A percentile compares a stretch with the other conserved stretches of the same genome.
phyloP scores from a whole-genome alignment of 2,329 filamentous ascomycete species.

The Colletotrichum shisoi region DNA sequence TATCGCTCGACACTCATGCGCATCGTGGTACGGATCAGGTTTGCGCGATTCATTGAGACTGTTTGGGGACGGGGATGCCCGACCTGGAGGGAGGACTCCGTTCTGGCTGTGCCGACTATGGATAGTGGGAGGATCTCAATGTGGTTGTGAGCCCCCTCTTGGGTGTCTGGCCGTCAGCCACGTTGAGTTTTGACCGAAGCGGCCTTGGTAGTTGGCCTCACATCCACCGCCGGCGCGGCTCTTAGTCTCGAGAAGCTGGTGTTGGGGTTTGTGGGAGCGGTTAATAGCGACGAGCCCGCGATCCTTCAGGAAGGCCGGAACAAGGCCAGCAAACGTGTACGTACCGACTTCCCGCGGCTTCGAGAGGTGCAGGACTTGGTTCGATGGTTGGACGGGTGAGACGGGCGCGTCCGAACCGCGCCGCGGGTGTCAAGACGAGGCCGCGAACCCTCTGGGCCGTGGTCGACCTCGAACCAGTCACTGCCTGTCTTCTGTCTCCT shows the following conservation, averaged over 20 bases:
- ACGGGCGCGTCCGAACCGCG: constrained; percentile 36
- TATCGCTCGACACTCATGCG: constrained; percentile 31
- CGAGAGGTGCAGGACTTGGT: constrained; percentile 29
- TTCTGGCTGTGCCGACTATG: constrained; percentile 25
- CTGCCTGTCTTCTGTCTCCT: neutral
- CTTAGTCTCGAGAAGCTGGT: constrained; percentile 9
- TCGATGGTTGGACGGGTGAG: constrained; percentile 29
- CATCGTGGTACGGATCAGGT: constrained; percentile 25
- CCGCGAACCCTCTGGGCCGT: constrained; percentile 29
- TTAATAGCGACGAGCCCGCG: constrained; percentile 2
- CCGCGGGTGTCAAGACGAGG: constrained; percentile 32
- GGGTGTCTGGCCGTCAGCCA: constrained; percentile 5
- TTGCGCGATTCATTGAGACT: constrained; percentile 33
- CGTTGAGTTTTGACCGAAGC: constrained; percentile 7
- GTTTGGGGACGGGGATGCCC: constrained; percentile 32
- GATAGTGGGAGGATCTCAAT: neutral
- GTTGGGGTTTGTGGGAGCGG: constrained; percentile 15
- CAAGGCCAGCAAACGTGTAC: constrained; percentile 3
- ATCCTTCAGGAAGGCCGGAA: constrained; percentile 29
- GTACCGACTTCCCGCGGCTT: constrained; percentile 2
- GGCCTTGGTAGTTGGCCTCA: constrained; percentile 8
- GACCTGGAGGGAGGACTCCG: constrained; percentile 11
- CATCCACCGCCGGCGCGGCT: neutral
- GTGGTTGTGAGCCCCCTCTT: neutral
- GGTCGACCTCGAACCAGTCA: constrained; percentile 26